Conservation (phyloP, 768 basidiomycete genomes). For the Pilatotrama ljubarskyi region DNA sequence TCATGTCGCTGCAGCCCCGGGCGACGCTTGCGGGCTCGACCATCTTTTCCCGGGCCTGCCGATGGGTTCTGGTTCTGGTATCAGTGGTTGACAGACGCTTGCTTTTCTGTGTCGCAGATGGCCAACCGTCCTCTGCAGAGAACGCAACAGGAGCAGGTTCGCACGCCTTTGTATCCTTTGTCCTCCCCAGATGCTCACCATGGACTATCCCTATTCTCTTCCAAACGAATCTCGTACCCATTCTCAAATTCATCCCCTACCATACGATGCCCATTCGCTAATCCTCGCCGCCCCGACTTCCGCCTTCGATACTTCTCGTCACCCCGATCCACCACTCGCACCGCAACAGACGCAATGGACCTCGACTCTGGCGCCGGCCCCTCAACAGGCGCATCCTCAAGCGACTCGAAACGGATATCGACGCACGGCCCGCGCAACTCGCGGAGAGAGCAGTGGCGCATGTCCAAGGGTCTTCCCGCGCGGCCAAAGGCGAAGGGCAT, state of each 20-base stretch:
- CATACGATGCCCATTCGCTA: background rate
- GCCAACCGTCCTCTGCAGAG: conserved; percentile 1
- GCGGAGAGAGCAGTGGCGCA: conserved; percentile 79
- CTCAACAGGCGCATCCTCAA: conserved; percentile 17
- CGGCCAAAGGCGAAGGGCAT: conserved; percentile 51
- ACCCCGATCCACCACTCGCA: background rate
- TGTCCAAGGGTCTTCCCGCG: conserved; percentile 70
- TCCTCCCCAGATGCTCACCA: background rate
- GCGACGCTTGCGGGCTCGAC: conserved; percentile 13
- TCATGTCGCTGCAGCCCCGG: background rate
- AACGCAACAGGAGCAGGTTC: conserved; percentile 21
- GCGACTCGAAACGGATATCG: conserved; percentile 50
- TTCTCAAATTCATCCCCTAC: background rate
- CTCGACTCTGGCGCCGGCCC: conserved; percentile 42
- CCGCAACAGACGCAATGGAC: conserved; percentile 49
- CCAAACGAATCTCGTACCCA: background rate
- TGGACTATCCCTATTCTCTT: background rate
- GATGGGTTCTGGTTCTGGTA: conserved; percentile 1
- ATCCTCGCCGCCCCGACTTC: background rate
- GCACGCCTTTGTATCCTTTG: background rate
- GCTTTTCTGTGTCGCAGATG: conserved; percentile 12
- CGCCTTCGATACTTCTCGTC: background rate
- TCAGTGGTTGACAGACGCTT: conserved; percentile 13
- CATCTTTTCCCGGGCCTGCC: conserved; percentile 22
- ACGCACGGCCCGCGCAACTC: conserved; percentile 82